phyloP scores from a whole-genome alignment of 148 eudicot genomes.

The Pharnaceum exiguum region DNA sequence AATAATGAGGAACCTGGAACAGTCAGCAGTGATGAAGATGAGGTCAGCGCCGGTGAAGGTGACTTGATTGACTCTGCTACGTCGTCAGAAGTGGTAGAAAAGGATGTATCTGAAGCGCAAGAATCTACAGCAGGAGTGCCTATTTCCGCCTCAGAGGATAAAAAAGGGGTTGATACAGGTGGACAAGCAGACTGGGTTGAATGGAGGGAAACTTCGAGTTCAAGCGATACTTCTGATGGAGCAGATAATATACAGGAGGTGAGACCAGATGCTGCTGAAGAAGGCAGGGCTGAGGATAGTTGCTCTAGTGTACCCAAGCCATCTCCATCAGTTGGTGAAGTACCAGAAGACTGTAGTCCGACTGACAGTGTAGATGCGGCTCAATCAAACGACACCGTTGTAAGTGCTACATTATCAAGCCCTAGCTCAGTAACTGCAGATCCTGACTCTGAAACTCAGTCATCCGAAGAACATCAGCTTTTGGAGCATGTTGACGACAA shows the following conservation, averaged over 20 bases:
- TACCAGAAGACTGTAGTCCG: background rate
- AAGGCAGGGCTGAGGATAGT: conserved; percentile 19
- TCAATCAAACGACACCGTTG: background rate
- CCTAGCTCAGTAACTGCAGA: background rate
- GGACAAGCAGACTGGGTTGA: conserved; percentile 74
- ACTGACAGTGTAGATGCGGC: background rate
- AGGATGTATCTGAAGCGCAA: conserved; percentile 2
- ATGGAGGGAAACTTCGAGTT: conserved; percentile 67
- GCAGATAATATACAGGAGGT: conserved; percentile 19
- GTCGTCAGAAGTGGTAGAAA: conserved; percentile 30
- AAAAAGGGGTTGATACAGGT: conserved; percentile 23
- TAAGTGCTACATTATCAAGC: conserved; percentile 3
- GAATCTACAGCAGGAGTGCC: conserved; percentile 12
- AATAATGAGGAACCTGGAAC: conserved; percentile 22
- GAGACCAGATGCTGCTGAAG: conserved; percentile 37
- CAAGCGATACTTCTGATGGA: conserved; percentile 30
- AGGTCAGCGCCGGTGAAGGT: conserved; percentile 25
- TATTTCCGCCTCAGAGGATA: conserved; percentile 15
- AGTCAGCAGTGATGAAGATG: conserved; percentile 23
- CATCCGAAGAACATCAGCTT: conserved; percentile 16
- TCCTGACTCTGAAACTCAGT: conserved; percentile 12
- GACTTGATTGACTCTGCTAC: conserved; percentile 33
- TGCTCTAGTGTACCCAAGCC: conserved; percentile 19
- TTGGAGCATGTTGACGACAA: conserved; percentile 13
- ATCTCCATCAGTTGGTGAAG: conserved; percentile 9